Conservation (phyloP, 1,284 basidiomycete genomes). For the Ustilago curta region DNA sequence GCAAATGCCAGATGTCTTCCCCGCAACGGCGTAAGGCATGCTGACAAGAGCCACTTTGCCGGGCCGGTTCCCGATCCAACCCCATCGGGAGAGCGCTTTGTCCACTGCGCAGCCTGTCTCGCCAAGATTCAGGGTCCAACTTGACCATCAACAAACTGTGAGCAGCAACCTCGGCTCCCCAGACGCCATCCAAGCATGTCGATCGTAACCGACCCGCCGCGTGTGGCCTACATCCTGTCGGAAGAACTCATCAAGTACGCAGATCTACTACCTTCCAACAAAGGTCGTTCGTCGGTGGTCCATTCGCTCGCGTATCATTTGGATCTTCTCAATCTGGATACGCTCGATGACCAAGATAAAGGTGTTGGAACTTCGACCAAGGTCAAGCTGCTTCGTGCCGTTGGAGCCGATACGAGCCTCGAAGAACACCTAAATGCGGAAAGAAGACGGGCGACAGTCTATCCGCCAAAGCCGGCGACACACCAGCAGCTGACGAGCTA, state of each 20-base stretch:
- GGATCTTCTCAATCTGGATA: constrained; percentile 42
- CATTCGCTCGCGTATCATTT: constrained; percentile 75
- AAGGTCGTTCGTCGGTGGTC: constrained; percentile 81
- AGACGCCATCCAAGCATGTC: constrained; percentile 17
- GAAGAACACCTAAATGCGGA: neutral
- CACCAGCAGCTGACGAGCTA: constrained; percentile 32
- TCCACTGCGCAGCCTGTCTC: neutral
- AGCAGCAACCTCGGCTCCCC: neutral
- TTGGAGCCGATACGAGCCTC: constrained; percentile 6
- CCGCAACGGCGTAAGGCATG: too few species aligned
- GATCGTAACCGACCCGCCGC: neutral
- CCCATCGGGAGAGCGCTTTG: neutral
- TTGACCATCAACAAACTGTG: neutral
- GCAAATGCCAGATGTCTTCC: too few species aligned
- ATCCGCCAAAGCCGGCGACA: constrained; percentile 16
- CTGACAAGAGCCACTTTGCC: too few species aligned
- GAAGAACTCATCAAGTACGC: constrained; percentile 75
- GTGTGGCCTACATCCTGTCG: constrained; percentile 75
- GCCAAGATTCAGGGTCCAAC: constrained; percentile 19
- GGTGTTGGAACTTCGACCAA: neutral
- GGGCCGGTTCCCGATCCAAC: neutral
- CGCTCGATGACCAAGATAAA: constrained; percentile 9
- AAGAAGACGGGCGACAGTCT: constrained; percentile 16
- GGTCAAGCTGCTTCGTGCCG: neutral
- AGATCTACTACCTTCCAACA: constrained; percentile 82